These are phyloP conservation scores for Microbotryum intermedium DNA, from an alignment of 1,284 basidiomycete genomes.

Conservation along the genomic window DNA sequence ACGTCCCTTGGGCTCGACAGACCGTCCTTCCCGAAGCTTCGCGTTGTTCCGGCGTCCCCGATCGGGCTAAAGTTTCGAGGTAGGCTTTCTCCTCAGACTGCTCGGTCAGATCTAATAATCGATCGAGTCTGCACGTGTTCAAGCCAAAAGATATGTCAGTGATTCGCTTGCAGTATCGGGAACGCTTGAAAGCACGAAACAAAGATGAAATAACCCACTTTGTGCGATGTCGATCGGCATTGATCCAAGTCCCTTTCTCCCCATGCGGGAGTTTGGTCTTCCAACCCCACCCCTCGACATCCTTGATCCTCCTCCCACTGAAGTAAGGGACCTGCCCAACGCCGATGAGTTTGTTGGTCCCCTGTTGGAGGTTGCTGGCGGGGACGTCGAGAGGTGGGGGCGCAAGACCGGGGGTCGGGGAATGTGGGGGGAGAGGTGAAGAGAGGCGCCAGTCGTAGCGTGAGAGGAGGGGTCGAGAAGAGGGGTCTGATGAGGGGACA, in stretches of 20 bases:
- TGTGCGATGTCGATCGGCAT: slow-evolving; percentile 11
- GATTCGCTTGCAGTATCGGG: too few relatives aligned
- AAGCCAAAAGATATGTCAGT: too few relatives aligned
- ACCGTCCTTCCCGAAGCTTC: slow-evolving; percentile 14
- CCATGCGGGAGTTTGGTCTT: slow-evolving; percentile 10
- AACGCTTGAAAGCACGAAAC: too few relatives aligned
- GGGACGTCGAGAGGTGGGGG: slow-evolving; percentile 6
- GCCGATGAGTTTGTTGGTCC: slow-evolving; percentile 27
- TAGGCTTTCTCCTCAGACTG: slow-evolving; percentile 18
- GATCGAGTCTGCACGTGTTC: slow-evolving; percentile 8
- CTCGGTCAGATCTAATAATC: slow-evolving; percentile 15
- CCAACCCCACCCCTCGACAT: slow-evolving; percentile 18
- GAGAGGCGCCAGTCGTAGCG: slow-evolving; percentile 32
- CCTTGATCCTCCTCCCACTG: background rate
- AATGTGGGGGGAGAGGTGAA: slow-evolving; percentile 9
- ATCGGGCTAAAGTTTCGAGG: slow-evolving; percentile 7
- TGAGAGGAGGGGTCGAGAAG: slow-evolving; percentile 15
- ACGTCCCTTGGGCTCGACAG: slow-evolving; percentile 7
- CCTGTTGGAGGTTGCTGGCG: slow-evolving; percentile 3
- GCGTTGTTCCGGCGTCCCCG: slow-evolving; percentile 15
- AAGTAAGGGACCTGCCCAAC: slow-evolving; percentile 9
- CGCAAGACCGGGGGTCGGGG: background rate
- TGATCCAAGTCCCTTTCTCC: slow-evolving; percentile 9
- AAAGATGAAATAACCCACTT: slow-evolving; percentile 10
- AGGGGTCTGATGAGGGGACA: too few relatives aligned